Evolutionary conservation across 2,329 filamentous ascomycete genomes (phyloP), one percentile per base, ranked within the genome.

Genomic region (Leptographium flavum): DNA sequence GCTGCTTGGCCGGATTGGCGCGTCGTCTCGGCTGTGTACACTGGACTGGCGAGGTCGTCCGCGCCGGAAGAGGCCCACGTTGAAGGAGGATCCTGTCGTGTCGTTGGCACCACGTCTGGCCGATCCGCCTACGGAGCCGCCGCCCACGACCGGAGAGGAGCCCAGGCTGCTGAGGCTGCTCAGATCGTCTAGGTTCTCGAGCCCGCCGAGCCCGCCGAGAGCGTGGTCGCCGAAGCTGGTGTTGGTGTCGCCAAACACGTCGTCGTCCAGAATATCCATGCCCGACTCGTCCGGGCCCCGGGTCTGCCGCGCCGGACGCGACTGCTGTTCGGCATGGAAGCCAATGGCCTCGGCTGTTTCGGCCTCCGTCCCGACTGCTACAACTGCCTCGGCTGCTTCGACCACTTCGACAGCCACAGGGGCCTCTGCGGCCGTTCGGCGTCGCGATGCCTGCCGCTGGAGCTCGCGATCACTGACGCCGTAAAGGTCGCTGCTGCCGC

Each of bases 1-100:
- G 57, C 71, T 74, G 58, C 69, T 72, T 3, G 71, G 71, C 33
- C 71, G 62, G 48, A 74, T 74, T 2, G 68, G 68, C 22, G 63
- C 67, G 37, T 73, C 69, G 36, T 70, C 69, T 41, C 66, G 65
- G 28, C 69, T 67, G 35, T 70, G 58, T 39, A 74, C 64, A 55
- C 70, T 74, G 11, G 70, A 72, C 55, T 66, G 63, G 10, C 70
- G 63, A 22, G 69, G 63, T 22, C 64, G 59, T 11, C 55, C 55
- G 21, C 67, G 63, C 49, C 64, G 67, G 53, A 71, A 69, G 47
- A 63, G 63, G 49, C 63, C 66, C 27, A 70, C 56, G 25, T 66
- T 71, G 48, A 71, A 59, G 1, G 63, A 64, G 0, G 70, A 71
- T 1, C 64, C 43, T 6, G 48, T 47, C 5, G 37, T 64, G 35